These are phyloP conservation scores for Peziza echinospora DNA, from an alignment of 495 filamentous ascomycete genomes.

Conservation along the genomic window DNA sequence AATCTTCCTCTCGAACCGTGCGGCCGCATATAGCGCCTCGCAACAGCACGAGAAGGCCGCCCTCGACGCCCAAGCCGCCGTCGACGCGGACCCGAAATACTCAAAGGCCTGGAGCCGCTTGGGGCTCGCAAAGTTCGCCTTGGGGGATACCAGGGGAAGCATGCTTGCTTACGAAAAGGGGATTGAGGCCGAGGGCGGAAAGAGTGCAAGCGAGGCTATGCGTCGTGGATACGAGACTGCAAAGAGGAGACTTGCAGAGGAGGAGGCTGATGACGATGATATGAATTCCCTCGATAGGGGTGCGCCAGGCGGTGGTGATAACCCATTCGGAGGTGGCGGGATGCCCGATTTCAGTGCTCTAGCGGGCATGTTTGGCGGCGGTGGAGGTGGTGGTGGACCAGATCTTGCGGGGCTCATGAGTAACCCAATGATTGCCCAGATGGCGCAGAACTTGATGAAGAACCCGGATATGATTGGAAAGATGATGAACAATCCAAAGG, in stretches of 20 bases:
- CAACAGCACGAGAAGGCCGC: slow-evolving; percentile 62
- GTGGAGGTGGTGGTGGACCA: slow-evolving; percentile 61
- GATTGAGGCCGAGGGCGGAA: slow-evolving; percentile 83
- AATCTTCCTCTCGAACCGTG: slow-evolving; percentile 93
- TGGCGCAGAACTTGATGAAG: slow-evolving; percentile 92
- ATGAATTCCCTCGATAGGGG: slow-evolving; percentile 20
- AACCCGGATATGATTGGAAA: slow-evolving; percentile 79
- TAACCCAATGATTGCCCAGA: slow-evolving; percentile 91
- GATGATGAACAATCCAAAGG: slow-evolving; percentile 78
- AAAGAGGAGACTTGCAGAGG: slow-evolving; percentile 57
- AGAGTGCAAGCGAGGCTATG: slow-evolving; percentile 56
- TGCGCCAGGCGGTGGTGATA: slow-evolving; percentile 22
- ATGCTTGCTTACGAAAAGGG: slow-evolving; percentile 91
- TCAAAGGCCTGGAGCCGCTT: slow-evolving; percentile 90
- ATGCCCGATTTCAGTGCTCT: slow-evolving; percentile 61
- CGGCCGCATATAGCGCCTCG: slow-evolving; percentile 65
- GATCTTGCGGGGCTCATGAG: slow-evolving; percentile 71
- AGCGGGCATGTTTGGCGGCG: slow-evolving; percentile 46
- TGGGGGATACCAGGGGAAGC: slow-evolving; percentile 69
- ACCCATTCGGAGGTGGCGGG: slow-evolving; percentile 34
- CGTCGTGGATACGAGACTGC: slow-evolving; percentile 87
- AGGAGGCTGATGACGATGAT: slow-evolving; percentile 32
- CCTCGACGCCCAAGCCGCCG: slow-evolving; percentile 71
- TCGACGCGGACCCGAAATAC: slow-evolving; percentile 69
- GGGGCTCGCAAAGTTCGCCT: slow-evolving; percentile 69